Percentiles rank a stretch among this genome's conserved stretches.
Evolutionary conservation across 768 basidiomycete genomes (phyloP).

Genomic region (Hericium erinaceus): DNA sequence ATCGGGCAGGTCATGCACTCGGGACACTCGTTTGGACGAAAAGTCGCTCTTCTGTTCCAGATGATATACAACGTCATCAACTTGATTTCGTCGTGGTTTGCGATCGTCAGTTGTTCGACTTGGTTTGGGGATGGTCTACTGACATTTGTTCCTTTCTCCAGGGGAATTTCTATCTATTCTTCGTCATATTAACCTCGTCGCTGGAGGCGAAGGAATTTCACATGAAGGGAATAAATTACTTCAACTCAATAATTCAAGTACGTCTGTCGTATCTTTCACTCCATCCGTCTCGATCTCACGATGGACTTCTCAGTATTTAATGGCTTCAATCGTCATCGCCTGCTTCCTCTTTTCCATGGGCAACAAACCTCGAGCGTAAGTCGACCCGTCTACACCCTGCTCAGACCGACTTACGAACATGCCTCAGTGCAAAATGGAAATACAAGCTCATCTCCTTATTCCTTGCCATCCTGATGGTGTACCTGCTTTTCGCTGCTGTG

Average conservation of each 20-base stretch:
- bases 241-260: slow-evolving; percentile 74
- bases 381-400: not conserved
- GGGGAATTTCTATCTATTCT: slow-evolving; percentile 96
- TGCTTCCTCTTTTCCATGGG: slow-evolving; percentile 95
- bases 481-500: slow-evolving; percentile 78
- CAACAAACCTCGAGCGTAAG: slow-evolving; percentile 80
- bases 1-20: slow-evolving; percentile 69
- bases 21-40: slow-evolving; percentile 73
- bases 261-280: not conserved
- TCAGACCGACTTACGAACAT: not conserved
- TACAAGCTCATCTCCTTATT: slow-evolving; percentile 72
- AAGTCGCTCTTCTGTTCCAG: slow-evolving; percentile 66
- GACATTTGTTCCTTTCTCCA: slow-evolving; percentile 20
- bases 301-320: slow-evolving; percentile 47
- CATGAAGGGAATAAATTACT: slow-evolving; percentile 52
- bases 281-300: not conserved
- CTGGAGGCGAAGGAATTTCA: slow-evolving; percentile 67
- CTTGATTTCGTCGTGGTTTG: slow-evolving; percentile 90
- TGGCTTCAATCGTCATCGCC: slow-evolving; percentile 79
- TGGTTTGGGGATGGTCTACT: not conserved
- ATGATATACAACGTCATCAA: slow-evolving; percentile 83
- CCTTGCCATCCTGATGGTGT: slow-evolving; percentile 71
- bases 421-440: slow-evolving; percentile 64
- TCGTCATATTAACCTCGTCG: slow-evolving; percentile 86
- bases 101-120: slow-evolving; percentile 46